Base-by-base conservation (phyloP, 2,329 filamentous ascomycete genomes). In the Aotearoamyces nothofagi region DNA sequence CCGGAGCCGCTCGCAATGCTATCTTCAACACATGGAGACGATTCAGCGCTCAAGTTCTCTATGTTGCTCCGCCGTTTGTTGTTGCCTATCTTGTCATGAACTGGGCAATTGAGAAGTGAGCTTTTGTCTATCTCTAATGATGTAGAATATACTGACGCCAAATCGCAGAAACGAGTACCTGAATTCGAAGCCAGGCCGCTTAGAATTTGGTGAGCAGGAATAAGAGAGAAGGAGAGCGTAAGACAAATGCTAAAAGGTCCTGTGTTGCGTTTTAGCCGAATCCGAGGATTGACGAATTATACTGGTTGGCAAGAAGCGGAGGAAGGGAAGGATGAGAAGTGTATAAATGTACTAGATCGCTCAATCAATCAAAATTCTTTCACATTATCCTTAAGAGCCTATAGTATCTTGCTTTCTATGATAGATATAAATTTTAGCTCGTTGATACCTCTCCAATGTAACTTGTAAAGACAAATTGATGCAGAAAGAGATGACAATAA, bases 21-120 rank as follows among this genome's bases (percentile, higher is more conserved):
- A 60, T 96, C 63, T 96, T 96, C 77, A 98, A 98, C 71, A 77
- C 73, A 46, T 92, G 79, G 69, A 77, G 90, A 57, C 75, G 90
- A 49, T 80, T 78, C 60, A 76, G 74, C 54, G 57, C 67, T 45
- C 90, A 96, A 66, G 73, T 92, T 44, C 73, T 96, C 45, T 98
- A 86, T 69, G 75, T 86, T 57, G 68, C 76, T 15, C 80, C 90
- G 35, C 78, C 86, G 22, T 60, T 93, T 44, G 47, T 90, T 39
- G 56, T 66, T 43, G 84, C 69, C 42, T 98, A 96, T 63, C 72
- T 75, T 52, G 52, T 72, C 42, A 80, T 96, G 77, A 60, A 79
- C 53, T 98, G 90, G 90, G 87, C 90, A 42, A 77, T 71, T 49
- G 76, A 93, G 61, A 73, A 75, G 90, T 96, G 69, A 46, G 74